Conservation (phyloP, 2,329 filamentous ascomycete species). For the Alternaria angustiovoidea region DNA sequence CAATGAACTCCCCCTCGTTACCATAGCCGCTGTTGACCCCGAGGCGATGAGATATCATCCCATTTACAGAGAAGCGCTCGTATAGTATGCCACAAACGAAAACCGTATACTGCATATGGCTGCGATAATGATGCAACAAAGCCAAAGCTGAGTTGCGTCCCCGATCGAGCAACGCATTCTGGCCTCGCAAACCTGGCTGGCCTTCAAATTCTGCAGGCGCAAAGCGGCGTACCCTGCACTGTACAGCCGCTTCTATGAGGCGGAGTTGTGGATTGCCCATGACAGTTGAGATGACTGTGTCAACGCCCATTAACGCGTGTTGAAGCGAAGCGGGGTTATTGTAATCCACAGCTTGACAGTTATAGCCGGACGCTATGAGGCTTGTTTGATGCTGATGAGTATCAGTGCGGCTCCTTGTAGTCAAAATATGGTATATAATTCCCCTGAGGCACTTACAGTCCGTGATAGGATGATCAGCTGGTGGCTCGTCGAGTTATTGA, state of each 20-base stretch:
- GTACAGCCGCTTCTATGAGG: constrained; percentile 75
- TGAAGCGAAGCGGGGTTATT: constrained; percentile 64
- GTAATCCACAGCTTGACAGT: constrained; percentile 76
- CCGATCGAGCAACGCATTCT: constrained; percentile 68
- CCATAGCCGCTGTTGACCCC: constrained; percentile 64
- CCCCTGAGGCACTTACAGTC: constrained; percentile 56
- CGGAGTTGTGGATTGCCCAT: constrained; percentile 71
- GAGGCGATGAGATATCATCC: constrained; percentile 67
- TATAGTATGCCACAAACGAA: constrained; percentile 81
- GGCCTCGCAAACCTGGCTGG: constrained; percentile 62
- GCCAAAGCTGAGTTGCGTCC: constrained; percentile 65
- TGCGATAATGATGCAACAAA: constrained; percentile 63
- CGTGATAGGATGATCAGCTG: constrained; percentile 75
- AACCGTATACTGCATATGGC: constrained; percentile 70
- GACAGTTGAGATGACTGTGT: constrained; percentile 79
- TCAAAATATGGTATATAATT: neutral
- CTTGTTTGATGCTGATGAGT: constrained; percentile 60
- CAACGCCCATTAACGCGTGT: constrained; percentile 74
- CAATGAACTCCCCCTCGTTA: constrained; percentile 70
- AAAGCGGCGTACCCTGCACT: constrained; percentile 71
- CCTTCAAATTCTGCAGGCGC: constrained; percentile 81
- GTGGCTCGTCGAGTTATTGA: constrained; percentile 69
- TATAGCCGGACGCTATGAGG: constrained; percentile 65
- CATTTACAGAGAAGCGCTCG: constrained; percentile 75
- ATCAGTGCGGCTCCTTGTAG: constrained; percentile 18